phyloP scores from a whole-genome alignment of 345 rosid species.

The Camelina neglecta region DNA sequence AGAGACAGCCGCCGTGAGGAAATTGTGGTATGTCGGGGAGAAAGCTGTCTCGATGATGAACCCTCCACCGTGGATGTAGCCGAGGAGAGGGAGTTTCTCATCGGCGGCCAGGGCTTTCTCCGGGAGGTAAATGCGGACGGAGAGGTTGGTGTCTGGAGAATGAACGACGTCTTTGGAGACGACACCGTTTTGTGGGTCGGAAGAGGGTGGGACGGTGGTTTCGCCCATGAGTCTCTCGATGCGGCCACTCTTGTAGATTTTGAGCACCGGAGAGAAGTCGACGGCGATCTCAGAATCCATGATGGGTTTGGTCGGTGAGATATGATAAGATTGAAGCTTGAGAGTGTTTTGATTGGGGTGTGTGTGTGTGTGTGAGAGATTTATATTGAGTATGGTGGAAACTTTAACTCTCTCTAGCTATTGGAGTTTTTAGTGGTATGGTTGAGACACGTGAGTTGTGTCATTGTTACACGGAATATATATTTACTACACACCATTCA shows the following conservation, averaged over 20 bases:
- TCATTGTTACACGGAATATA: constrained; percentile 9
- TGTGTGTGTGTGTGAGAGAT: neutral
- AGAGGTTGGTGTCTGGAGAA: constrained; percentile 41
- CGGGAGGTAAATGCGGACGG: constrained; percentile 51
- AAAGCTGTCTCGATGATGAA: constrained; percentile 54
- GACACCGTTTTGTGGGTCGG: constrained; percentile 42
- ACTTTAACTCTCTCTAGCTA: neutral
- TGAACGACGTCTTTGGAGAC: constrained; percentile 51
- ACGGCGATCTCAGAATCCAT: constrained; percentile 45
- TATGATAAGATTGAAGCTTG: constrained; percentile 6
- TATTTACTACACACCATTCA: constrained; percentile 6
- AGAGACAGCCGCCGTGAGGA: constrained; percentile 44
- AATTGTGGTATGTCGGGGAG: constrained; percentile 45
- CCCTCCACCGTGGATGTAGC: constrained; percentile 63
- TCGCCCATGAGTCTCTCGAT: constrained; percentile 53
- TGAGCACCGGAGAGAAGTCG: constrained; percentile 47
- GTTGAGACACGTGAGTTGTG: constrained; percentile 36
- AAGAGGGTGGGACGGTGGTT: constrained; percentile 48
- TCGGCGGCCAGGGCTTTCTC: constrained; percentile 8
- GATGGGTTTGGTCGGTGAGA: neutral
- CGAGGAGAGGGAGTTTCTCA: constrained; percentile 54
- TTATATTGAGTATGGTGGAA: constrained; percentile 5
- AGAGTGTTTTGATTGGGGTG: neutral
- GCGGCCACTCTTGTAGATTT: constrained; percentile 55
- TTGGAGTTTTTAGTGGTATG: neutral